These are phyloP conservation scores for Talaromyces verruculosus DNA, from an alignment of 2,329 filamentous ascomycete genomes.

Conservation along the genomic window DNA sequence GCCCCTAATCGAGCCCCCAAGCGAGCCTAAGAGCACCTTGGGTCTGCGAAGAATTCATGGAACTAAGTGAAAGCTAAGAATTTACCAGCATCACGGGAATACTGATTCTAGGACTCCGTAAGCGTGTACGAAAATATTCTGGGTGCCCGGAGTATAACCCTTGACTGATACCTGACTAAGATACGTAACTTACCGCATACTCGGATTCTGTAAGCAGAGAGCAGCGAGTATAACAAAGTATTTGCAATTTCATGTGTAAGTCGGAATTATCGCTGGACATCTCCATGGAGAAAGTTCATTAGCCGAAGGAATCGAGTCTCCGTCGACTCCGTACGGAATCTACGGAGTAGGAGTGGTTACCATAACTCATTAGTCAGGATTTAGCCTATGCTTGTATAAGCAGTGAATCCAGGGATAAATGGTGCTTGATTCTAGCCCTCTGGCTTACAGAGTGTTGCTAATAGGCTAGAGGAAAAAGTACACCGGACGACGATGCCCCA, in stretches of 20 bases:
- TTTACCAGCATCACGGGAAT: background rate
- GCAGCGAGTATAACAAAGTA: background rate
- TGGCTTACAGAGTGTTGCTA: background rate
- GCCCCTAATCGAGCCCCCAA: background rate
- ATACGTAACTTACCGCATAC: background rate
- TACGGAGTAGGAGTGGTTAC: background rate
- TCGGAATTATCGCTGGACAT: background rate
- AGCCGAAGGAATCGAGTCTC: conserved; percentile 1
- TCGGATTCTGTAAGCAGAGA: background rate
- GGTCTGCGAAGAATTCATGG: background rate
- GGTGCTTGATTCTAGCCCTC: background rate
- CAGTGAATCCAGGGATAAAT: background rate
- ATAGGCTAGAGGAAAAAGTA: background rate
- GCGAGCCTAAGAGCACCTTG: background rate
- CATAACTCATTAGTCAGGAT: background rate
- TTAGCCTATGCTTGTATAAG: conserved; percentile 1
- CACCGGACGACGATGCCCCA: conserved; percentile 9
- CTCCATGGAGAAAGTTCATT: conserved; percentile 7
- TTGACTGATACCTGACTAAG: background rate
- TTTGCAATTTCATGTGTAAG: conserved; percentile 1
- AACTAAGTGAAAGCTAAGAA: background rate
- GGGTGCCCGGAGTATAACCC: background rate
- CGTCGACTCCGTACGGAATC: background rate
- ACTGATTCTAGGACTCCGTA: background rate
- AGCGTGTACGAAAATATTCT: background rate